A percentile compares a stretch with the other conserved stretches of the same genome.
These are phyloP conservation scores for Cadophora sp. DNA, from an alignment of 2,329 filamentous ascomycete species.

Conservation along the genomic window DNA sequence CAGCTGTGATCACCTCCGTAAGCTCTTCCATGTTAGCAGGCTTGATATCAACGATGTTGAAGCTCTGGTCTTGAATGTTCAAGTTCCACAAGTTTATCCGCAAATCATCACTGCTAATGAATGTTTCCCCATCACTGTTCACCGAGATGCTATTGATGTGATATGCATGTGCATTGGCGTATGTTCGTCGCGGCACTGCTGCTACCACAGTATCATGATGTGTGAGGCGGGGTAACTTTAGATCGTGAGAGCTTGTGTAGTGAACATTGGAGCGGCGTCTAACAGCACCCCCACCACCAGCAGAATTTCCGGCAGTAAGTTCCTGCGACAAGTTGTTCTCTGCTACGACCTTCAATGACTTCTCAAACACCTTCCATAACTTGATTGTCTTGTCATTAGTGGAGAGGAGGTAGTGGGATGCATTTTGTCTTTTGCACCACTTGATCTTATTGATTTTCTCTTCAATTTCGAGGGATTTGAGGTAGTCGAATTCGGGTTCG, in stretches of 20 bases:
- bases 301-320: constrained; percentile 76
- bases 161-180: constrained; percentile 98
- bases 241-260: constrained; percentile 80
- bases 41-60: constrained; percentile 99
- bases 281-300: constrained; percentile 77
- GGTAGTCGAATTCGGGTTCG: constrained; percentile 98
- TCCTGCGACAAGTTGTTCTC: constrained; percentile 99
- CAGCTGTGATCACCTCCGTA: constrained; percentile 97
- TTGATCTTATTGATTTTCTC: constrained; percentile 99
- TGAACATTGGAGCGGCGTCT: constrained; percentile 73
- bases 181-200: constrained; percentile 92
- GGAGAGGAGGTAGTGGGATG: constrained; percentile 95
- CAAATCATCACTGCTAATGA: constrained; percentile 97
- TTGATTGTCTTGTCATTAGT: constrained; percentile 99
- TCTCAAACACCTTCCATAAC: constrained; percentile 99
- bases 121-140: constrained; percentile 98
- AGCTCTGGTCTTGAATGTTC: constrained; percentile 99
- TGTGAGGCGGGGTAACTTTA: constrained; percentile 94
- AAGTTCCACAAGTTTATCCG: constrained; percentile 99
- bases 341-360: constrained; percentile 97
- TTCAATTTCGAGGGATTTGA: constrained; percentile 99
- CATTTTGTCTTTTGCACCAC: constrained; percentile 98
- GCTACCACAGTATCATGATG: constrained; percentile 99
- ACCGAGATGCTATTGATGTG: constrained; percentile 99
- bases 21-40: constrained; percentile 99